phyloP scores from a whole-genome alignment of 2,329 filamentous ascomycete species.

The Botryotinia calthae region DNA sequence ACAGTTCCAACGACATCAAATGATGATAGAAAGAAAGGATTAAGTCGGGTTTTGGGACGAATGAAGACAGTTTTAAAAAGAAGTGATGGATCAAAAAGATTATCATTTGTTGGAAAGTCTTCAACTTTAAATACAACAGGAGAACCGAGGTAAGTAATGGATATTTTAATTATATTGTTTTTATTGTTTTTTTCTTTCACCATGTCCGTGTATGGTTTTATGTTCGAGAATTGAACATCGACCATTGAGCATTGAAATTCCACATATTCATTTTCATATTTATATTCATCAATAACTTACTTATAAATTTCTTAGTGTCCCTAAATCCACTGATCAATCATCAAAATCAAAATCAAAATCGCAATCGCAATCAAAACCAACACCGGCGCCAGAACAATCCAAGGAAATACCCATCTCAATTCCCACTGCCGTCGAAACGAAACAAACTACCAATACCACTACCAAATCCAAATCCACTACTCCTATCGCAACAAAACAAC shows the following conservation, averaged over 20 bases:
- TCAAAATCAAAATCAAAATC: background rate
- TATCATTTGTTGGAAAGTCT: constrained; percentile 27
- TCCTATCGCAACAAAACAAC: constrained; percentile 13
- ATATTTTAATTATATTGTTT: background rate
- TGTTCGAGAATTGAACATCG: background rate
- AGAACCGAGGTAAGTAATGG: constrained; percentile 30
- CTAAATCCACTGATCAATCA: background rate
- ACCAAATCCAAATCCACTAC: background rate
- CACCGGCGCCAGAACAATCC: background rate
- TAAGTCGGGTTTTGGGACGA: constrained; percentile 31
- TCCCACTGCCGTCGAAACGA: constrained; percentile 12
- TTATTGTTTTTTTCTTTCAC: background rate
- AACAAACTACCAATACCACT: background rate
- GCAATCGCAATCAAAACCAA: background rate
- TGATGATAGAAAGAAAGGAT: constrained; percentile 32
- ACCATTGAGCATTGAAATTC: background rate
- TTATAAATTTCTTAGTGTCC: background rate
- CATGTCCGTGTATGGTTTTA: background rate
- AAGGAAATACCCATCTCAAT: constrained; percentile 18
- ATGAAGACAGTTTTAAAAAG: constrained; percentile 37
- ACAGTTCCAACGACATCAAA: background rate
- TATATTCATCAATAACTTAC: background rate
- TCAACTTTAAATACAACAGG: background rate
- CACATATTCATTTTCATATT: background rate
- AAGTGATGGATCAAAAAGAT: constrained; percentile 33